Conservation (phyloP, 176 grass and related monocot species). For the Thalia dealbata region DNA sequence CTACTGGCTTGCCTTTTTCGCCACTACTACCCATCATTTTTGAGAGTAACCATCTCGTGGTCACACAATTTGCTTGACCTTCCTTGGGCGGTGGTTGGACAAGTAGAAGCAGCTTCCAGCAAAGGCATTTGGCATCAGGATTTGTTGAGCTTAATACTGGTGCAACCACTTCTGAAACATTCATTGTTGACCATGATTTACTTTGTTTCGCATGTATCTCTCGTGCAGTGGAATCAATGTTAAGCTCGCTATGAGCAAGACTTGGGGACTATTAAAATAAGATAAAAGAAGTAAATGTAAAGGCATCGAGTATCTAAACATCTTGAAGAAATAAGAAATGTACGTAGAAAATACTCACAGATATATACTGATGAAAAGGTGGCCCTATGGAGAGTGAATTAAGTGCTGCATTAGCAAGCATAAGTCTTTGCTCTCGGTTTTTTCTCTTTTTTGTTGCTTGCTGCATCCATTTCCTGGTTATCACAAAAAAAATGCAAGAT, state of each 20-base stretch:
- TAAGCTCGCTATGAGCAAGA: conserved; percentile 31
- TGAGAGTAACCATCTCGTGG: conserved; percentile 67
- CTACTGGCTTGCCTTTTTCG: conserved; percentile 26
- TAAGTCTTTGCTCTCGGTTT: conserved; percentile 50
- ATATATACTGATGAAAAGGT: conserved; percentile 27
- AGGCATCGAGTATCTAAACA: neutral
- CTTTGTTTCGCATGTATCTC: conserved; percentile 39
- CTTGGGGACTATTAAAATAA: conserved; percentile 47
- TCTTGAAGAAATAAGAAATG: conserved; percentile 7
- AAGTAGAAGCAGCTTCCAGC: conserved; percentile 75
- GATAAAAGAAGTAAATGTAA: conserved; percentile 9
- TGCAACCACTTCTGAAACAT: conserved; percentile 53
- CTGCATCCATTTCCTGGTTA: conserved; percentile 65
- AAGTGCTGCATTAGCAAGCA: conserved; percentile 56
- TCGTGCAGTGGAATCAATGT: conserved; percentile 50
- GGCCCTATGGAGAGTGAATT: conserved; percentile 59
- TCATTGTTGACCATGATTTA: conserved; percentile 58
- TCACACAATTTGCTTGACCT: conserved; percentile 20
- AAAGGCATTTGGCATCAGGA: conserved; percentile 59
- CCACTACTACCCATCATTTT: conserved; percentile 56
- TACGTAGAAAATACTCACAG: conserved; percentile 12
- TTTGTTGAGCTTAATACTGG: conserved; percentile 71
- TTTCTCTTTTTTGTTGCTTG: conserved; percentile 35
- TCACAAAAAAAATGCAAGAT: too few species aligned
- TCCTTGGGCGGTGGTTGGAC: conserved; percentile 29